phyloP scores from a whole-genome alignment of 1,284 basidiomycete genomes.

The Naganishia liquefaciens region DNA sequence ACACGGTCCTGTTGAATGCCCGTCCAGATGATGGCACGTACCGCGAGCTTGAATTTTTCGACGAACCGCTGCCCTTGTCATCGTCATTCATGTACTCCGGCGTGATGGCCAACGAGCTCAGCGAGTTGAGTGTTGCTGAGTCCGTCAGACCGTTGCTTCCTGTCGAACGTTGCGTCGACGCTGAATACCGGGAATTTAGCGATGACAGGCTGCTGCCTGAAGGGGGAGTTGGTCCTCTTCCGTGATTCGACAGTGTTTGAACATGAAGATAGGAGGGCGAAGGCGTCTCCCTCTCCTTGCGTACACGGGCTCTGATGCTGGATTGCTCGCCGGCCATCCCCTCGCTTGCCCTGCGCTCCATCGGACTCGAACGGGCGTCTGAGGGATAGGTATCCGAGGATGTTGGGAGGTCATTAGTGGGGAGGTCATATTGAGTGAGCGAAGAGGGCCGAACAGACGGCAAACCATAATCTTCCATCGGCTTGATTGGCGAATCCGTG shows the following conservation, averaged over 20 bases:
- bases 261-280: conserved; percentile 7
- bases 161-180: conserved; percentile 16
- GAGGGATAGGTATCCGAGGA: neutral
- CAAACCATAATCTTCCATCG: conserved; percentile 24
- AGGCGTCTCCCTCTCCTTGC: conserved; percentile 9
- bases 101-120: conserved; percentile 20
- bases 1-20: conserved; percentile 26
- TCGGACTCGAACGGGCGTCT: conserved; percentile 19
- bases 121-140: conserved; percentile 25
- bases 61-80: neutral
- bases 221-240: conserved; percentile 29
- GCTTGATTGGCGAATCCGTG: conserved; percentile 25
- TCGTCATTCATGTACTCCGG: conserved; percentile 11
- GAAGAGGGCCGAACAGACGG: conserved; percentile 12
- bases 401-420: neutral
- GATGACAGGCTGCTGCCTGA: conserved; percentile 24
- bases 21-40: conserved; percentile 16
- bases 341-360: conserved; percentile 31
- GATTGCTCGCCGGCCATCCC: conserved; percentile 14
- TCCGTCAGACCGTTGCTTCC: conserved; percentile 28
- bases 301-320: neutral
- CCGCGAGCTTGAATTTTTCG: conserved; percentile 9
- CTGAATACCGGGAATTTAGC: conserved; percentile 19
- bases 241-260: neutral
- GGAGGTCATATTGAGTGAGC: conserved; percentile 14